A percentile compares a stretch with the other conserved stretches of the same genome.
Evolutionary conservation across 2,329 filamentous ascomycete species (phyloP).

Genomic region (Sarocladium kiliense): DNA sequence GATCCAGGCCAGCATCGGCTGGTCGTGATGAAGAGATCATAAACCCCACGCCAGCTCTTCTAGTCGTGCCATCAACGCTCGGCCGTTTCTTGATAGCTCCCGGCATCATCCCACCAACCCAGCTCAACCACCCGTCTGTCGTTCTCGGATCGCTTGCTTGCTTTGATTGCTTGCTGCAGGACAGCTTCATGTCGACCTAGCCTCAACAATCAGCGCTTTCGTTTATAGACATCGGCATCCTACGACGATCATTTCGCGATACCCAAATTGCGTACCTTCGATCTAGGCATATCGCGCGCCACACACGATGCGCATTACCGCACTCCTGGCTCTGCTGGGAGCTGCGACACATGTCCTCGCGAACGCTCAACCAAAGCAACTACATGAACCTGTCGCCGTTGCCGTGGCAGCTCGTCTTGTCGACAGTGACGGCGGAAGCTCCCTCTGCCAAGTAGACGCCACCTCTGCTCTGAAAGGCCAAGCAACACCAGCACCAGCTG

Average conservation of each 20-base stretch:
- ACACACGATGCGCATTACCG: neutral
- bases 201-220: neutral
- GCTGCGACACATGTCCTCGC: neutral
- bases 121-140: neutral
- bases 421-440: neutral
- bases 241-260: neutral
- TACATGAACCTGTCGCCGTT: neutral
- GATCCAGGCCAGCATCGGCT: conserved; percentile 4
- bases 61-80: neutral
- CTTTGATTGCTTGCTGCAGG: conserved; percentile 5
- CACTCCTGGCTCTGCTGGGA: neutral
- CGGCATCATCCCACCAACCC: neutral
- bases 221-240: too few relatives aligned
- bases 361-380: neutral
- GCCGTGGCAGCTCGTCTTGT: neutral
- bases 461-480: neutral
- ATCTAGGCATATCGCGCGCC: neutral
- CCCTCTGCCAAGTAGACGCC: neutral
- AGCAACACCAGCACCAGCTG: neutral
- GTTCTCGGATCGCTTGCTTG: neutral
- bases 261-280: too few relatives aligned
- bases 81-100: neutral
- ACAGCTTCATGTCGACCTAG: neutral
- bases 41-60: conserved; percentile 3
- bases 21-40: conserved; percentile 5